Base-by-base conservation (phyloP, 345 rosid genomes). In the Lepidium didymum region DNA sequence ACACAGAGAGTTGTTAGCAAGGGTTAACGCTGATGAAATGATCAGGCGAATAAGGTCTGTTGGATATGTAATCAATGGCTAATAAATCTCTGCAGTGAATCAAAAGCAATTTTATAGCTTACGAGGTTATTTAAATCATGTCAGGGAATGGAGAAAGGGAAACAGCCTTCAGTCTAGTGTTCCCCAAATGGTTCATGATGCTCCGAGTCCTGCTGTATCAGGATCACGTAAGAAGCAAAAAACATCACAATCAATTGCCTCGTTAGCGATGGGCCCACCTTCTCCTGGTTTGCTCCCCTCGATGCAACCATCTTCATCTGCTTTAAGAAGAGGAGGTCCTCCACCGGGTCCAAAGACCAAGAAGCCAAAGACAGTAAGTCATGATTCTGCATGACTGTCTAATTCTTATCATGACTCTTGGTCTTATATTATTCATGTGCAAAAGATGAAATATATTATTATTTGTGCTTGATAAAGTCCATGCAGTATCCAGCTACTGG, bases 91-190 rank as follows among this genome's bases (percentile, higher is more conserved):
- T 55, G 44, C 56, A 47, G 3, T 29, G 9, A 37, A 16, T 14
- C 18, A 16, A 34, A 58, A 38, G 16, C 11, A 33, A 54, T 46
- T 13, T 55, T 23, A 3, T 68, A 62, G 47, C 53, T 43, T 25
- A 64, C 18, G 10, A 43, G 18, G 58, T 64, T 57, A 12, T 18
- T 16, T 18, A 8, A 50, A 44, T 14, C 40, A 62, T 70, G 68
- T 42, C 53, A 93, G 98, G 84, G 98, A 90, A 73, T 93, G 98
- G 98, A 88, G 98, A 82, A 88, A 85, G 79, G 80, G 69, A 41
- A 80, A 75, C 69, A 96, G 83, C 55, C 67, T 79, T 68, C 98
- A 82, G 64, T 74, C 90, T 55, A 84, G 92, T 64, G 74, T 78
- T 80, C 77, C 92, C 34, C 96, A 78, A 73, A 78, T 87, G 56